Percentiles rank a stretch among this genome's conserved stretches.
These are phyloP conservation scores for Ichthyophthirius multifiliis DNA, from an alignment of 169 alveolate genomes.

Conservation along the genomic window DNA sequence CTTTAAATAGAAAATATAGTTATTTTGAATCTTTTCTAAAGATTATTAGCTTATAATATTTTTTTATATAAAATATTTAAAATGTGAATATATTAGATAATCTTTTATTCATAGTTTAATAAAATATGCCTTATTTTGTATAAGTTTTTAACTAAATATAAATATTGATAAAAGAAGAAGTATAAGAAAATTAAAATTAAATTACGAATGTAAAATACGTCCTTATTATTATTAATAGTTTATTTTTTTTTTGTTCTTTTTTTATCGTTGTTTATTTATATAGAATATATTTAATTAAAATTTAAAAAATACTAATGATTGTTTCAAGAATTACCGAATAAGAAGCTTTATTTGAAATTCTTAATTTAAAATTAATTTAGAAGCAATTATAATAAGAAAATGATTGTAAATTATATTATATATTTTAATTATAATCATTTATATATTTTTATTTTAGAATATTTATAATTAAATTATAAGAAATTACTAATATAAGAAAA, in stretches of 20 bases:
- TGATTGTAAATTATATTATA: not conserved
- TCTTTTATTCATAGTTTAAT: no score
- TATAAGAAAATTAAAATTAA: not conserved
- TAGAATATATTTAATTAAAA: not conserved
- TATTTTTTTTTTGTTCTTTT: not conserved
- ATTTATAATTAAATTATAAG: no score
- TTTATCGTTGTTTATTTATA: not conserved
- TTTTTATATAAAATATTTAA: no score
- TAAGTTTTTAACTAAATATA: not conserved
- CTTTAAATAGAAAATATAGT: no score
- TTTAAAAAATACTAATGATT: not conserved
- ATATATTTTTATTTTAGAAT: no score
- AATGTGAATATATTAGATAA: no score
- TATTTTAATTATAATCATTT: no score
- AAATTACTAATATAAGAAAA: no score
- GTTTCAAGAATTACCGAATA: slow-evolving; percentile 4
- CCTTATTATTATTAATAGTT: not conserved
- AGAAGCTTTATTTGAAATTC: not conserved
- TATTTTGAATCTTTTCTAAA: no score
- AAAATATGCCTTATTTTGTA: no score
- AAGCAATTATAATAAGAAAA: not conserved
- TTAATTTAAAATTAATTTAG: not conserved
- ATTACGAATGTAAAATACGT: not conserved
- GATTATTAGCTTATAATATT: no score
- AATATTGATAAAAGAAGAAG: not conserved